Conservation (phyloP, 768 basidiomycete genomes). For the Termitomyces sp. region DNA sequence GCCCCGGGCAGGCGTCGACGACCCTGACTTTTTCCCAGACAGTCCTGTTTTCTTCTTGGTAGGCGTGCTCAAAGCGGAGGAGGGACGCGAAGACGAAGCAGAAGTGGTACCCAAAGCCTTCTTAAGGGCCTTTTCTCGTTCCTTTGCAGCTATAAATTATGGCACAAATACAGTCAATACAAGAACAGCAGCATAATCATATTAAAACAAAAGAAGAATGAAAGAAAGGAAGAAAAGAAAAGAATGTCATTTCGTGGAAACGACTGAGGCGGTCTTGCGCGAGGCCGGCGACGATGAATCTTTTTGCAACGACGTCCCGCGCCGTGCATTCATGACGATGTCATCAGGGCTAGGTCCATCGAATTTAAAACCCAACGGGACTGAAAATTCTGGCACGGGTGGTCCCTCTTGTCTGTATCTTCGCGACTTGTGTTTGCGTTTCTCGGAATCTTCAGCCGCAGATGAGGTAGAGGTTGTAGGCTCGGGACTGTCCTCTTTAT, state of each 20-base stretch:
- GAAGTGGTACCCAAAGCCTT: constrained; percentile 37
- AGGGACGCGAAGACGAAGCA: constrained; percentile 43
- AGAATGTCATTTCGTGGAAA: constrained; percentile 21
- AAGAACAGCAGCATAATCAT: constrained; percentile 24
- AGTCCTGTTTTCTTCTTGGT: constrained; percentile 43
- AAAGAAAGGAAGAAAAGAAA: constrained; percentile 18
- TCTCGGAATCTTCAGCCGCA: constrained; percentile 19
- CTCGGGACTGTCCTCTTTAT: constrained; percentile 26
- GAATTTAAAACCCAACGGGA: constrained; percentile 57
- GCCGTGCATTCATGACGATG: constrained; percentile 75
- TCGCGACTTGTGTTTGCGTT: constrained; percentile 23
- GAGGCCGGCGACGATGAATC: constrained; percentile 19
- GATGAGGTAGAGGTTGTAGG: constrained; percentile 11
- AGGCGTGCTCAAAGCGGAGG: constrained; percentile 43
- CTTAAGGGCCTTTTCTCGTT: constrained; percentile 75
- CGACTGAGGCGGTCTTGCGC: constrained; percentile 22
- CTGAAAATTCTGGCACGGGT: constrained; percentile 34
- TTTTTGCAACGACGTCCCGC: constrained; percentile 60
- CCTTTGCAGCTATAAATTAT: constrained; percentile 67
- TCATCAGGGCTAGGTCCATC: constrained; percentile 92
- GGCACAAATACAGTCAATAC: constrained; percentile 38
- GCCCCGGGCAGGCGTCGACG: constrained; percentile 41
- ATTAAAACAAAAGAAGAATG: constrained; percentile 20
- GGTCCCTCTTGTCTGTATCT: constrained; percentile 23
- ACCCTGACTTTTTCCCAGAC: constrained; percentile 35